Percentiles rank a stretch among this genome's conserved stretches.
phyloP scores from a whole-genome alignment of 2,329 filamentous ascomycete species.

The Colletotrichum sidae region DNA sequence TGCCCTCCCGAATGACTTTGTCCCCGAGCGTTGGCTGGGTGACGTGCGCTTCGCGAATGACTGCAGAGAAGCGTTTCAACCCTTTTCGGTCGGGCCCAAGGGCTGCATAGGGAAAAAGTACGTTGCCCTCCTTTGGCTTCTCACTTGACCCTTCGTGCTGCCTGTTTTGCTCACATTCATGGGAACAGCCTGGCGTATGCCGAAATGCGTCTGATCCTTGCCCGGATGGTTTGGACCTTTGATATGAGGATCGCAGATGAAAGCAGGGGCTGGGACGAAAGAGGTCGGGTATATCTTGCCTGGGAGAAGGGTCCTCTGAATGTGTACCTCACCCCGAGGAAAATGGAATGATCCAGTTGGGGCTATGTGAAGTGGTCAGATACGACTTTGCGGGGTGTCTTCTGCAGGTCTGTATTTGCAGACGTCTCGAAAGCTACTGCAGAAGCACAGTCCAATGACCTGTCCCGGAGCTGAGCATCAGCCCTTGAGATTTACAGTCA shows the following conservation, averaged over 20 bases:
- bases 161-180: neutral
- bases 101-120: conserved; percentile 64
- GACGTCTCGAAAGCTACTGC: no score
- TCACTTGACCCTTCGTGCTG: neutral
- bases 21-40: conserved; percentile 59
- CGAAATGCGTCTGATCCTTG: conserved; percentile 61
- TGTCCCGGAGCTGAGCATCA: no score
- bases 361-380: no score
- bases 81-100: conserved; percentile 60
- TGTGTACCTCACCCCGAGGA: conserved; percentile 13
- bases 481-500: no score
- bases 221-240: conserved; percentile 52
- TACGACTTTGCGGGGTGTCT: no score
- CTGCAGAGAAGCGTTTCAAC: conserved; percentile 55
- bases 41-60: conserved; percentile 45
- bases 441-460: no score
- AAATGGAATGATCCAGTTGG: neutral
- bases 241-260: conserved; percentile 48
- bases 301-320: conserved; percentile 48
- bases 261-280: conserved; percentile 50
- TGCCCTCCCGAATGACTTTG: conserved; percentile 46
- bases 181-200: conserved; percentile 53
- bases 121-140: conserved; percentile 38
- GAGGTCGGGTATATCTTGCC: conserved; percentile 50
- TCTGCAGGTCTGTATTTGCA: no score